These are phyloP conservation scores for Trifolium pratense DNA, from an alignment of 306 rosid genomes.

Conservation along the genomic window DNA sequence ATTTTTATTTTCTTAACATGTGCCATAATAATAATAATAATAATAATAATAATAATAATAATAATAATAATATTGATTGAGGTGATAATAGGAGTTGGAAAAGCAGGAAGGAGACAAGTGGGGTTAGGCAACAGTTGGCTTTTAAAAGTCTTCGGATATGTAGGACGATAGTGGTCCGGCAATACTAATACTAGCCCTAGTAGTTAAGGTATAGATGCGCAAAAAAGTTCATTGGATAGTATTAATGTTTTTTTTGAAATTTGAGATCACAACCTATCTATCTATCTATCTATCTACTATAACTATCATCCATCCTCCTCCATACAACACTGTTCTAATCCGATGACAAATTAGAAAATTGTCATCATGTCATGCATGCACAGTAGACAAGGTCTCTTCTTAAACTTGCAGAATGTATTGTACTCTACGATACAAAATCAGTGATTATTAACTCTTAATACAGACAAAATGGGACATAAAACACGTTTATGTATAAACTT, in stretches of 20 bases:
- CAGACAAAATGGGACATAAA: not conserved
- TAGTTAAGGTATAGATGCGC: conserved; percentile 31
- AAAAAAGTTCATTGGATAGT: conserved; percentile 27
- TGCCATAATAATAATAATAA: too few relatives aligned
- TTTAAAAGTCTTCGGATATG: conserved; percentile 30
- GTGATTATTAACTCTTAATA: not conserved
- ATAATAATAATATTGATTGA: too few relatives aligned
- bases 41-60: too few relatives aligned
- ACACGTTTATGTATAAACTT: not conserved
- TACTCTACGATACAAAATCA: conserved; percentile 16
- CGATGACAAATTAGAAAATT: conserved; percentile 43
- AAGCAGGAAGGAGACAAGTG: conserved; percentile 30
- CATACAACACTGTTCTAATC: conserved; percentile 12
- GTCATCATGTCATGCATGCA: conserved; percentile 50
- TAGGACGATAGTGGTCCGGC: conserved; percentile 42
- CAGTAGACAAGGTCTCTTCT: conserved; percentile 29
- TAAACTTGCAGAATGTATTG: conserved; percentile 18
- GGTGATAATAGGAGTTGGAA: not conserved
- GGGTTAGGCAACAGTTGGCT: conserved; percentile 27
- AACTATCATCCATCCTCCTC: not conserved
- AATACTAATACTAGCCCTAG: conserved; percentile 23
- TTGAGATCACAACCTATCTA: too few relatives aligned
- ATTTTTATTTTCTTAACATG: too few relatives aligned
- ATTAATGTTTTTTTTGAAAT: conserved; percentile 40
- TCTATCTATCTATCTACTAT: conserved; percentile 24